Evolutionary conservation across 805 yeast species (phyloP).

Genomic region (Kuraishia cidri): DNA sequence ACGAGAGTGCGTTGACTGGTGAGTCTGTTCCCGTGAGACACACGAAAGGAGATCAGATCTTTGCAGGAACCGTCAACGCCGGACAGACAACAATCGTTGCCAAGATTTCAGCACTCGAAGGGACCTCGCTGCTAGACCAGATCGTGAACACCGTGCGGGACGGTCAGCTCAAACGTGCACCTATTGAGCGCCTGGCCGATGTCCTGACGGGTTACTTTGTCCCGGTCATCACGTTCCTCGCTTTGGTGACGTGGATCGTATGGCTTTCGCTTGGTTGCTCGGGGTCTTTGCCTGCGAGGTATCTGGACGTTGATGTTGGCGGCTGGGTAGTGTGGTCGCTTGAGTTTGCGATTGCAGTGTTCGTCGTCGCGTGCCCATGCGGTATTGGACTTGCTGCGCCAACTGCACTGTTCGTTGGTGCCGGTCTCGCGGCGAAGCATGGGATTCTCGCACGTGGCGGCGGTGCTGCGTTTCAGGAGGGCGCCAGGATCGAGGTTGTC

Average conservation of each 20-base stretch:
- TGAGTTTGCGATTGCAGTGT: conserved; percentile 70
- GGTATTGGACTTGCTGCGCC: conserved; percentile 84
- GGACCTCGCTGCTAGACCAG: conserved; percentile 60
- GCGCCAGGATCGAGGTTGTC: conserved; percentile 49
- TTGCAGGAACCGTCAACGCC: conserved; percentile 62
- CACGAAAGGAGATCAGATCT: conserved; percentile 53
- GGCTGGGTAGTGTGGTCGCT: conserved; percentile 77
- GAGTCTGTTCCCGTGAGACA: conserved; percentile 54
- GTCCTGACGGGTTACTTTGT: conserved; percentile 63
- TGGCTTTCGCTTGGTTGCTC: conserved; percentile 55
- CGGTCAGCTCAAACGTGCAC: conserved; percentile 67
- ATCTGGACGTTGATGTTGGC: conserved; percentile 57
- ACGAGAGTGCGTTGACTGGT: conserved; percentile 56
- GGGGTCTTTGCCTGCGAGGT: conserved; percentile 42
- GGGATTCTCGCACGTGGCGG: conserved; percentile 77
- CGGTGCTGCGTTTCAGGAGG: conserved; percentile 77
- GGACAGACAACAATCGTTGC: conserved; percentile 49
- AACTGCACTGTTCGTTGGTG: conserved; percentile 72
- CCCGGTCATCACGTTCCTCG: conserved; percentile 53
- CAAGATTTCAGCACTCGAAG: conserved; percentile 46
- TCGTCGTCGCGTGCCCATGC: conserved; percentile 82
- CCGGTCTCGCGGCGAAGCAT: conserved; percentile 69
- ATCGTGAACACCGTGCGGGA: conserved; percentile 63
- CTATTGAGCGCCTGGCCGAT: conserved; percentile 67
- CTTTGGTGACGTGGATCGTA: conserved; percentile 56